Percentiles rank a stretch among this genome's conserved stretches.
These are phyloP conservation scores for Rhynchospora tenuis DNA, from an alignment of 176 grass and related monocot species.

Conservation along the genomic window DNA sequence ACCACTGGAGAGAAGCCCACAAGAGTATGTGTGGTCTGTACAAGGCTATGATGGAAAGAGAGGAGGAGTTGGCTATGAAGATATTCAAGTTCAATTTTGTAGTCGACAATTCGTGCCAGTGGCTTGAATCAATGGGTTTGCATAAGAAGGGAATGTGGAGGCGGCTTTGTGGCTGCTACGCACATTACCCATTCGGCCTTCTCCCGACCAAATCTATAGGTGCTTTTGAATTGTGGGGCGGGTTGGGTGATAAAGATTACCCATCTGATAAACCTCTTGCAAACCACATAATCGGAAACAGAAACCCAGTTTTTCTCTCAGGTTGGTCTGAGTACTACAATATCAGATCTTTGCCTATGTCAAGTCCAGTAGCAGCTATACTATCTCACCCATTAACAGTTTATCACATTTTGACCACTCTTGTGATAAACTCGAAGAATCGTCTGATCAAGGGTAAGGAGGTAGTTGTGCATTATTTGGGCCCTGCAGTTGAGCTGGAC, in stretches of 20 bases:
- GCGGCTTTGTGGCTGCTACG: conserved; percentile 31
- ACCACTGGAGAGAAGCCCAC: conserved; percentile 40
- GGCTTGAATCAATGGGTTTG: conserved; percentile 35
- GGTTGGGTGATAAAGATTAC: conserved; percentile 24
- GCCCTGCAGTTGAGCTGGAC: conserved; percentile 39
- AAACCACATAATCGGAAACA: conserved; percentile 18
- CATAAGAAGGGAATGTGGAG: conserved; percentile 45
- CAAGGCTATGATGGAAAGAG: conserved; percentile 42
- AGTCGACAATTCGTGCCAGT: conserved; percentile 31
- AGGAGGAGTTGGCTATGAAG: conserved; percentile 37
- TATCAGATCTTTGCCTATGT: conserved; percentile 34
- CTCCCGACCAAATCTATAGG: conserved; percentile 19
- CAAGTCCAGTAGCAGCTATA: conserved; percentile 29
- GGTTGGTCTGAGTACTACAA: conserved; percentile 46
- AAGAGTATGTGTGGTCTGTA: conserved; percentile 30
- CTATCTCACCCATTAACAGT: conserved; percentile 41
- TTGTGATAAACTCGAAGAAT: conserved; percentile 35
- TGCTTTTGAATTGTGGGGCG: conserved; percentile 27
- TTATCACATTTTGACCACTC: conserved; percentile 33
- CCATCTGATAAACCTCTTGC: conserved; percentile 25
- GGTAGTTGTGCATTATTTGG: conserved; percentile 41
- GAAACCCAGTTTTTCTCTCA: conserved; percentile 29
- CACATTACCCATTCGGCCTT: conserved; percentile 36
- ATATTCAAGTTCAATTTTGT: conserved; percentile 39
- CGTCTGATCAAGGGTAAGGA: conserved; percentile 38